Evolutionary conservation across 2,329 filamentous ascomycete species (phyloP).

Genomic region (Bipolaris bicolor): DNA sequence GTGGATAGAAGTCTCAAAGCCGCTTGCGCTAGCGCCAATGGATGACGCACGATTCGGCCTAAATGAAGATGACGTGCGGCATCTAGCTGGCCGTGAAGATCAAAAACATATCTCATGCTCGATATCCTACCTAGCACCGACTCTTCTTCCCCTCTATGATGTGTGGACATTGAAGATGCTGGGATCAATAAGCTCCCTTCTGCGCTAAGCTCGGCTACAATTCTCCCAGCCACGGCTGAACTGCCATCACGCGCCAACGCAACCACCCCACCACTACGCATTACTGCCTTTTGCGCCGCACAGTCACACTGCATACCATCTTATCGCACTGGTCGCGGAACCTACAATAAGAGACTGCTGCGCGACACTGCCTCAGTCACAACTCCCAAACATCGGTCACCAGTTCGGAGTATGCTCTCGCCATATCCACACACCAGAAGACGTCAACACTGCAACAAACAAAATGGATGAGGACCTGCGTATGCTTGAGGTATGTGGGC

Average conservation of each 20-base stretch:
- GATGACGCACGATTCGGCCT: conserved; percentile 20
- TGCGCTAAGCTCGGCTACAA: conserved; percentile 21
- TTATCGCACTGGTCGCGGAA: neutral
- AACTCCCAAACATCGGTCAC: neutral
- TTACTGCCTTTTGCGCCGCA: conserved; percentile 2
- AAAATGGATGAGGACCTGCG: conserved; percentile 47
- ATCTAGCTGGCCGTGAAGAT: conserved; percentile 7
- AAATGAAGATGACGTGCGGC: conserved; percentile 21
- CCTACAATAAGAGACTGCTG: neutral
- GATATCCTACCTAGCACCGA: neutral
- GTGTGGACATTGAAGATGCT: neutral
- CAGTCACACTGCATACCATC: conserved; percentile 1
- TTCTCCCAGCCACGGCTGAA: conserved; percentile 2
- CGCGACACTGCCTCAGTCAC: neutral
- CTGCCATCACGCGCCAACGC: conserved; percentile 10
- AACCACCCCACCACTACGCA: conserved; percentile 11
- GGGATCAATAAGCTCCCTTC: neutral
- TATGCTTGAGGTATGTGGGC: conserved; percentile 39
- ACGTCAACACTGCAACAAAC: conserved; percentile 33
- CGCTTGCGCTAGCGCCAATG: conserved; percentile 16
- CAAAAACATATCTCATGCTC: neutral
- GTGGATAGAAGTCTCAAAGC: neutral
- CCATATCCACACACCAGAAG: conserved; percentile 22
- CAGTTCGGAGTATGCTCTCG: conserved; percentile 36
- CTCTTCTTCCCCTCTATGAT: neutral